Conservation (phyloP, 192 early-diverging fungal genomes). For the Coemansia furcata region DNA sequence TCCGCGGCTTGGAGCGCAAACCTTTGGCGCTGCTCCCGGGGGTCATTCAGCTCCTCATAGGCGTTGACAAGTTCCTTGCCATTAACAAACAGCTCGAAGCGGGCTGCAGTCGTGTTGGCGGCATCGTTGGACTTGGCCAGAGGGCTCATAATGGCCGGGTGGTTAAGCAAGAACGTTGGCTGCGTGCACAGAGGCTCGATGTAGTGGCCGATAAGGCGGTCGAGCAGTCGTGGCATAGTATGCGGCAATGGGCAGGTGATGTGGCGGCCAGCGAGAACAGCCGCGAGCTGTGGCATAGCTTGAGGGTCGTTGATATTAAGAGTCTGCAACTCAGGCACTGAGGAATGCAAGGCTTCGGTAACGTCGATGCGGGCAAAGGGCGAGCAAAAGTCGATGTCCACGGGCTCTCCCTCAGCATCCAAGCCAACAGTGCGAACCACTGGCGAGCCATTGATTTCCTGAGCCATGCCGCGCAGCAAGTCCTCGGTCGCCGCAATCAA, state of each 20-base stretch:
- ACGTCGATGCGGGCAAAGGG: slow-evolving; percentile 63
- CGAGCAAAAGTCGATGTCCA: slow-evolving; percentile 52
- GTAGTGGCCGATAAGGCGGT: slow-evolving; percentile 66
- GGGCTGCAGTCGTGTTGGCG: slow-evolving; percentile 53
- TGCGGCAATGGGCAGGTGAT: slow-evolving; percentile 53
- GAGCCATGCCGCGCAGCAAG: slow-evolving; percentile 56
- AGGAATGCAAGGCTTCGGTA: slow-evolving; percentile 45
- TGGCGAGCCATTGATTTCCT: slow-evolving; percentile 18
- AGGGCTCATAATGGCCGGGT: slow-evolving; percentile 80
- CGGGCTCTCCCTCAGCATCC: not conserved
- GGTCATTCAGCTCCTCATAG: slow-evolving; percentile 90
- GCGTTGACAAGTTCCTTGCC: slow-evolving; percentile 81
- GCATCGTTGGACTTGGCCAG: slow-evolving; percentile 63
- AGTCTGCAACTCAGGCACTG: slow-evolving; percentile 42
- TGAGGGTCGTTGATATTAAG: slow-evolving; percentile 27
- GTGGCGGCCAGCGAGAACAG: slow-evolving; percentile 14
- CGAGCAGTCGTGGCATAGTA: slow-evolving; percentile 68
- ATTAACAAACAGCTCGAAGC: slow-evolving; percentile 81
- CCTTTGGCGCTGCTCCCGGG: slow-evolving; percentile 65
- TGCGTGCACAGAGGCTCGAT: slow-evolving; percentile 77
- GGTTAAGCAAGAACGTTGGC: slow-evolving; percentile 78
- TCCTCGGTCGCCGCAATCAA: slow-evolving; percentile 71
- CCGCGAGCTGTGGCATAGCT: slow-evolving; percentile 7
- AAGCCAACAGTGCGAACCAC: not conserved
- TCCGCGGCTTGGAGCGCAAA: slow-evolving; percentile 66